Percentiles rank a stretch among this genome's conserved stretches.
Evolutionary conservation across 78 protist genomes (phyloP).

Genomic region (Mantamonas sphyraenae): DNA sequence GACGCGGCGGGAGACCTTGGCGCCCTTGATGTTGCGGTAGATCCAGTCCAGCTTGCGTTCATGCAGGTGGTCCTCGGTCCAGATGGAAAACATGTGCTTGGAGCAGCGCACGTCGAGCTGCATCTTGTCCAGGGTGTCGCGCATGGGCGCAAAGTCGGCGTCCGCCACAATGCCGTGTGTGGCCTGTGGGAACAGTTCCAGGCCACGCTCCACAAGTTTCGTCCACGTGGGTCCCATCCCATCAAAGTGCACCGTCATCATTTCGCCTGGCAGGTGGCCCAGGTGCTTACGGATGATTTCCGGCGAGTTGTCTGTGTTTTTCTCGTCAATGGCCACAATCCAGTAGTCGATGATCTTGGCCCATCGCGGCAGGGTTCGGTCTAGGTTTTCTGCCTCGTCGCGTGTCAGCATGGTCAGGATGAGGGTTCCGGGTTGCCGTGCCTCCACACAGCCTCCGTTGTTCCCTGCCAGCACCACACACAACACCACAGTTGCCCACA

Average conservation of each 20-base stretch:
- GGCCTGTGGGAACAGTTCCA: conserved; percentile 8
- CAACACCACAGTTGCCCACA: too few species aligned
- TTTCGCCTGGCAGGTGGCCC: conserved; percentile 20
- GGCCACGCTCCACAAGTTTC: conserved; percentile 5
- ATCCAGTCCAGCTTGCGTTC: conserved; percentile 32
- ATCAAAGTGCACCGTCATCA: neutral
- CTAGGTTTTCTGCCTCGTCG: conserved; percentile 13
- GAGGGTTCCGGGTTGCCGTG: too few species aligned
- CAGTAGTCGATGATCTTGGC: conserved; percentile 21
- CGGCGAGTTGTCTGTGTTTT: conserved; percentile 12
- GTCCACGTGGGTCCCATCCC: conserved; percentile 34
- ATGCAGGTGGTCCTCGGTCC: conserved; percentile 7
- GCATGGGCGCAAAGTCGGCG: conserved; percentile 22
- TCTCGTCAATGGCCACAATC: conserved; percentile 13
- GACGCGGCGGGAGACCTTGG: conserved; percentile 7
- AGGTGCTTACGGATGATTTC: conserved; percentile 3
- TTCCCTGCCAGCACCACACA: too few species aligned
- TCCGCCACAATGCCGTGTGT: conserved; percentile 24
- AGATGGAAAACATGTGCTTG: conserved; percentile 14
- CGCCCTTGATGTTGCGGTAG: conserved; percentile 28
- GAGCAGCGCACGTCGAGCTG: conserved; percentile 1
- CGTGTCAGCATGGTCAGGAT: conserved; percentile 18
- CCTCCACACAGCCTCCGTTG: too few species aligned
- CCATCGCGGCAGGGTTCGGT: conserved; percentile 18
- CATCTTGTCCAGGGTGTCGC: neutral